Percentiles rank a stretch among this genome's conserved stretches.
Evolutionary conservation across 495 filamentous ascomycete species (phyloP).

Genomic region (Penicillium soppii): DNA sequence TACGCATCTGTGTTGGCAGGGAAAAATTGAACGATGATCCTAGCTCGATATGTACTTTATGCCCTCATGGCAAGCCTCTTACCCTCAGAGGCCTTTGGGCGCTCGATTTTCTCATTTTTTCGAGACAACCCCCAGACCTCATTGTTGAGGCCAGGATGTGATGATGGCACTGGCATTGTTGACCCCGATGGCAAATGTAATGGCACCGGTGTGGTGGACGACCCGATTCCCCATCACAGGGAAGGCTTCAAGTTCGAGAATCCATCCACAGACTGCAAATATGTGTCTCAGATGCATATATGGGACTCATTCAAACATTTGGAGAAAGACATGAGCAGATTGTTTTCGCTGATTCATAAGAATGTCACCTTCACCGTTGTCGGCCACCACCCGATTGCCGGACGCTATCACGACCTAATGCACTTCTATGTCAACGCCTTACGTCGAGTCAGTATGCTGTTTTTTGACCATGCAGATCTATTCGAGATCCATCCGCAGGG

Average conservation of each 20-base stretch:
- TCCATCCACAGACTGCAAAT: constrained; percentile 33
- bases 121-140: not conserved
- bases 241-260: constrained; percentile 39
- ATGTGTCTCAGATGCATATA: constrained; percentile 36
- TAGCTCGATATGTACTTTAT: constrained; percentile 10
- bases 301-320: constrained; percentile 38
- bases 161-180: constrained; percentile 21
- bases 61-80: constrained; percentile 14
- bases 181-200: constrained; percentile 27
- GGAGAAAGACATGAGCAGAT: constrained; percentile 37
- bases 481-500: constrained; percentile 35
- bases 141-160: constrained; percentile 1
- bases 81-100: constrained; percentile 1
- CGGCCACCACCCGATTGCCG: constrained; percentile 37
- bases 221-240: constrained; percentile 17
- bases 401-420: constrained; percentile 33
- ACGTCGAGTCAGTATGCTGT: constrained; percentile 31
- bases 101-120: not conserved
- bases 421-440: constrained; percentile 42
- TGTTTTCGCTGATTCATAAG: constrained; percentile 38
- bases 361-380: constrained; percentile 36
- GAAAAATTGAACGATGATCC: constrained; percentile 11
- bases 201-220: constrained; percentile 22
- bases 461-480: constrained; percentile 31
- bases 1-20: too few species aligned